Evolutionary conservation across 768 basidiomycete genomes (phyloP).

Genomic region (Daedaleopsis sinensis): DNA sequence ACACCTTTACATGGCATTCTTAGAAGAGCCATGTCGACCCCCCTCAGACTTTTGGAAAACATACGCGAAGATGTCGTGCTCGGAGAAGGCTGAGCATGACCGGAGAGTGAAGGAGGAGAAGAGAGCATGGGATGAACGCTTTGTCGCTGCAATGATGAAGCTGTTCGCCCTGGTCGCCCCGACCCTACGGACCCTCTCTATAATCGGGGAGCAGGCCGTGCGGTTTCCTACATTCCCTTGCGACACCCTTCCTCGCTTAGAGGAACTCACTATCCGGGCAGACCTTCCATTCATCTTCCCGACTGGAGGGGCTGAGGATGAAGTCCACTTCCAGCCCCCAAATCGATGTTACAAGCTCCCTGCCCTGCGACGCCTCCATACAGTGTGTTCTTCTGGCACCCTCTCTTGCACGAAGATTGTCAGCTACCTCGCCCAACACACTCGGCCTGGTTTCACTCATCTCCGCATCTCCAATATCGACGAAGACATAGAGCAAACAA

Average conservation of each 20-base stretch:
- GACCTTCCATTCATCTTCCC: too few relatives aligned
- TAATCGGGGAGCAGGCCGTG: neutral
- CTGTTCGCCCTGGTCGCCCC: slow-evolving; percentile 1
- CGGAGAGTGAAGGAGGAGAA: neutral
- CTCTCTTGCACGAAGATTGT: too few relatives aligned
- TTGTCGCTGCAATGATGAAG: neutral
- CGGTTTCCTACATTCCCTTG: neutral
- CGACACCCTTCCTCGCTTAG: too few relatives aligned
- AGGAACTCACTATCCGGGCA: too few relatives aligned
- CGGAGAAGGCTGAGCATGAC: neutral
- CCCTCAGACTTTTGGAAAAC: neutral
- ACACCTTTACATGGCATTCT: neutral
- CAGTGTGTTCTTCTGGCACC: too few relatives aligned
- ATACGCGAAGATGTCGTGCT: neutral
- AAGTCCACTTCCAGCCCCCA: too few relatives aligned
- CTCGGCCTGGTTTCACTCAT: too few relatives aligned
- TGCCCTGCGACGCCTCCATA: too few relatives aligned
- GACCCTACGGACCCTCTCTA: neutral
- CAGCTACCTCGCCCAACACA: too few relatives aligned
- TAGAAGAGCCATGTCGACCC: neutral
- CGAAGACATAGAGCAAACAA: neutral
- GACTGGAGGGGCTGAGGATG: too few relatives aligned
- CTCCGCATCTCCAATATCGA: neutral
- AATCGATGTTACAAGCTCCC: too few relatives aligned
- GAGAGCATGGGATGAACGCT: neutral